phyloP scores from a whole-genome alignment of 2,329 filamentous ascomycete genomes.

The Pyrenophora graminea region DNA sequence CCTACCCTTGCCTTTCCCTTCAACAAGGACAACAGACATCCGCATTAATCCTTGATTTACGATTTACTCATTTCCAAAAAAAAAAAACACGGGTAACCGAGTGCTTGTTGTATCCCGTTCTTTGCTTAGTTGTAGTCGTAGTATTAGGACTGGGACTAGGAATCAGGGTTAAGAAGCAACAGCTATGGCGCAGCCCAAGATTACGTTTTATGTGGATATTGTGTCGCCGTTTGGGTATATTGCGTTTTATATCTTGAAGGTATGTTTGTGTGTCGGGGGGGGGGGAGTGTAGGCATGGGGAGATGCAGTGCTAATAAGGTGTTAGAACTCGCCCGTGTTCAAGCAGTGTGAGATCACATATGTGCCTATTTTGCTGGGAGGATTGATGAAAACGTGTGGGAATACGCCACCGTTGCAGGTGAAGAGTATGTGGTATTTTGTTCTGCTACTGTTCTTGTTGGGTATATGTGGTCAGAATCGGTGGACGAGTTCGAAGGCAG shows the following conservation, averaged over 20 bases:
- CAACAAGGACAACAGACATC: too few species aligned
- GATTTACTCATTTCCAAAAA: too few species aligned
- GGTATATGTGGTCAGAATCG: too few species aligned
- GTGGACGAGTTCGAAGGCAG: too few species aligned
- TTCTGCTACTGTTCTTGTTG: background rate
- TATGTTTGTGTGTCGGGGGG: conserved; percentile 38
- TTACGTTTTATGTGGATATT: conserved; percentile 63
- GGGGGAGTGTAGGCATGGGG: background rate
- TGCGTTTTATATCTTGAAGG: conserved; percentile 60
- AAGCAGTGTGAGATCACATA: conserved; percentile 59
- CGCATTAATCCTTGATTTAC: too few species aligned
- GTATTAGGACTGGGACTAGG: too few species aligned
- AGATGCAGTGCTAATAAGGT: background rate
- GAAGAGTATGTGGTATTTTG: conserved; percentile 52
- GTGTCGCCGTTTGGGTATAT: conserved; percentile 65
- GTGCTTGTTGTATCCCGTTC: too few species aligned
- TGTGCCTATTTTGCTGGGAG: conserved; percentile 63
- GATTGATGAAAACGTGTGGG: conserved; percentile 61
- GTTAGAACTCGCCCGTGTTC: conserved; percentile 61
- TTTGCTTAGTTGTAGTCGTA: too few species aligned
- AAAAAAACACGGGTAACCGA: too few species aligned
- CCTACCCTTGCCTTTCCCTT: too few species aligned
- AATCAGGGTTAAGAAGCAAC: too few species aligned
- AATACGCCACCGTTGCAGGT: conserved; percentile 61
- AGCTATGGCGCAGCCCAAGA: conserved; percentile 43